A percentile compares a stretch with the other conserved stretches of the same genome.
Conservation (phyloP, 2,329 filamentous ascomycete genomes). For the Aspergillus phoenicis region DNA sequence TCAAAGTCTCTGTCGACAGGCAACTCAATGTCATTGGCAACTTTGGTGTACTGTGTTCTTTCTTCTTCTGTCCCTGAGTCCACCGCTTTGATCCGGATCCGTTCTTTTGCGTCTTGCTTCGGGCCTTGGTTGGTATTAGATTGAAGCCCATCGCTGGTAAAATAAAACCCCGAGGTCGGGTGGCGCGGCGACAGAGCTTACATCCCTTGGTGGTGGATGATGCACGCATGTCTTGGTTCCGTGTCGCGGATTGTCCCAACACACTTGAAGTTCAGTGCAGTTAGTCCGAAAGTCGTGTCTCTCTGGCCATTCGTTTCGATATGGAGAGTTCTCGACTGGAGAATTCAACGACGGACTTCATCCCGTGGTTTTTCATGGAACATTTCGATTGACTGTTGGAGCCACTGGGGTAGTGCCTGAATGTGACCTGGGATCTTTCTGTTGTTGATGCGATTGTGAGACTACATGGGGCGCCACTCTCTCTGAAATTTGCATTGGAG, state of each 20-base stretch:
- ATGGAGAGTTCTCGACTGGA: background rate
- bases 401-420: background rate
- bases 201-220: background rate
- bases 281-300: background rate
- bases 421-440: background rate
- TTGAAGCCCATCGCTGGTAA: conserved; percentile 41
- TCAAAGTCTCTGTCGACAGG: conserved; percentile 1
- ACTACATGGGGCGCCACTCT: background rate
- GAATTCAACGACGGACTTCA: background rate
- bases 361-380: background rate
- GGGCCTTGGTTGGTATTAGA: conserved; percentile 34
- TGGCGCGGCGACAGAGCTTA: background rate
- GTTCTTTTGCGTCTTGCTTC: conserved; percentile 1
- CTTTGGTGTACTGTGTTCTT: conserved; percentile 13
- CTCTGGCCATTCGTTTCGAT: background rate
- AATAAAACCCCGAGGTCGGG: conserved; percentile 21
- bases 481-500: background rate
- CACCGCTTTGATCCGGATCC: background rate
- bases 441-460: background rate
- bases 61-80: conserved; percentile 7
- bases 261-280: background rate
- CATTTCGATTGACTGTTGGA: background rate
- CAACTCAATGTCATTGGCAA: conserved; percentile 9
- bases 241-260: background rate
- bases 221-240: background rate